Conservation (phyloP, 139 green algal species). For the Volvox reticuliferus region DNA sequence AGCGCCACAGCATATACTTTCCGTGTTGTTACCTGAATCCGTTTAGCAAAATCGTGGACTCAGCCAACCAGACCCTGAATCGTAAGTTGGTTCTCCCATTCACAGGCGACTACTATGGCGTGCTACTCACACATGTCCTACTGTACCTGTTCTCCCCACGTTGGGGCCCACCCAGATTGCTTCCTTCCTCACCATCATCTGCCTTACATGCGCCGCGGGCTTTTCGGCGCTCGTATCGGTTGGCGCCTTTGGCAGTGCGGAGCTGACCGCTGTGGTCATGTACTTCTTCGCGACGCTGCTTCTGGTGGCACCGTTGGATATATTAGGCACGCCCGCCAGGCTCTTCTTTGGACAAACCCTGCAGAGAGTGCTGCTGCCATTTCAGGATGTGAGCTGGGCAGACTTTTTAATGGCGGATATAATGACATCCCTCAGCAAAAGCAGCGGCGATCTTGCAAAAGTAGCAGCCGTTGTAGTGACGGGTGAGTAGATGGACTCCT, state of each 20-base stretch:
- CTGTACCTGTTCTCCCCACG: not conserved
- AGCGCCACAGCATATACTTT: too few species aligned
- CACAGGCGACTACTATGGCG: not conserved
- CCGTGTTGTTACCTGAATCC: too few species aligned
- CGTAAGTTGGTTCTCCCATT: too few species aligned
- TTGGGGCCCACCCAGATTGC: slow-evolving; percentile 50
- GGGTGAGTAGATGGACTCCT: slow-evolving; percentile 16
- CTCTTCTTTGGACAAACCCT: slow-evolving; percentile 76
- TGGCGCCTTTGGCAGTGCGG: not conserved
- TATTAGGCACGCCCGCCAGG: slow-evolving; percentile 53
- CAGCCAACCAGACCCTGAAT: too few species aligned
- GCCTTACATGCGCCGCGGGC: slow-evolving; percentile 48
- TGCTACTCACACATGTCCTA: too few species aligned
- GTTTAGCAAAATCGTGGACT: too few species aligned
- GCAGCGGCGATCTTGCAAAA: slow-evolving; percentile 80
- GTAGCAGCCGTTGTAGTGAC: slow-evolving; percentile 65
- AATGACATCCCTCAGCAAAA: slow-evolving; percentile 92
- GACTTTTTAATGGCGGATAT: slow-evolving; percentile 98
- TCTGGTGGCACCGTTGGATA: slow-evolving; percentile 65
- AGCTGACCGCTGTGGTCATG: slow-evolving; percentile 61
- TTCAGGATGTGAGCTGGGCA: slow-evolving; percentile 86
- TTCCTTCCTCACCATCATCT: slow-evolving; percentile 52
- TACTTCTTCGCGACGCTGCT: slow-evolving; percentile 61
- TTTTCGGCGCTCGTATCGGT: slow-evolving; percentile 36
- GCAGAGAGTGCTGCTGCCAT: slow-evolving; percentile 73